Evolutionary conservation across 164 flowering plant genomes (phyloP).

Genomic region (Cinnamomum chago): DNA sequence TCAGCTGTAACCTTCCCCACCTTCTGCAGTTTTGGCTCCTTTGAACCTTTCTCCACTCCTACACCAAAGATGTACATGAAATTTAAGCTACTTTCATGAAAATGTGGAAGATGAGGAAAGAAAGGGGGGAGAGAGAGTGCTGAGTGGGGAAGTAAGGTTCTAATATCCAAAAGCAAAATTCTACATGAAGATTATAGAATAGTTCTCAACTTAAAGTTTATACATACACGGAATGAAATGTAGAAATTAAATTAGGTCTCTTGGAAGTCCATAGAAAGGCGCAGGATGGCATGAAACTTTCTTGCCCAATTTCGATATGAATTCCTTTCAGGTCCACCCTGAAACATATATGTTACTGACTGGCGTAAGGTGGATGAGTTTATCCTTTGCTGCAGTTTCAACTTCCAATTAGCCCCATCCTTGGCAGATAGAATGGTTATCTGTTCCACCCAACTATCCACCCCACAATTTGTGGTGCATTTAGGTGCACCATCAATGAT

Average conservation of each 20-base stretch:
- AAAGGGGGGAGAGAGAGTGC: not conserved
- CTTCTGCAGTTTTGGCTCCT: constrained; percentile 61
- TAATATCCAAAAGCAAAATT: not conserved
- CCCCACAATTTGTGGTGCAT: not conserved
- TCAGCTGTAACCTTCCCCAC: constrained; percentile 88
- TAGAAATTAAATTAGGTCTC: not conserved
- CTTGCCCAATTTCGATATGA: too few species aligned
- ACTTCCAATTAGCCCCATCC: not conserved
- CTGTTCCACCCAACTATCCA: not conserved
- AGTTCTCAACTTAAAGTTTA: not conserved
- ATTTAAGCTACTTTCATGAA: constrained; percentile 1
- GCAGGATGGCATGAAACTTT: too few species aligned
- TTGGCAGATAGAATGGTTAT: not conserved
- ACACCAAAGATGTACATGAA: not conserved
- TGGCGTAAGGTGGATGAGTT: too few species aligned
- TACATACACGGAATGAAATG: not conserved
- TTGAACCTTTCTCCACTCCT: constrained; percentile 94
- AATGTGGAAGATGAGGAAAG: not conserved
- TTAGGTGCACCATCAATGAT: not conserved
- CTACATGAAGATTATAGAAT: not conserved
- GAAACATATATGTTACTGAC: too few species aligned
- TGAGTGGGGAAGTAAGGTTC: not conserved
- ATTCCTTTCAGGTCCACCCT: too few species aligned
- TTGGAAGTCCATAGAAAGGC: not conserved
- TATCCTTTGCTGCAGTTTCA: not conserved